Evolutionary conservation across 1,139 yeast genomes (phyloP).

Genomic region (Sugiyamaella neomexicana): DNA sequence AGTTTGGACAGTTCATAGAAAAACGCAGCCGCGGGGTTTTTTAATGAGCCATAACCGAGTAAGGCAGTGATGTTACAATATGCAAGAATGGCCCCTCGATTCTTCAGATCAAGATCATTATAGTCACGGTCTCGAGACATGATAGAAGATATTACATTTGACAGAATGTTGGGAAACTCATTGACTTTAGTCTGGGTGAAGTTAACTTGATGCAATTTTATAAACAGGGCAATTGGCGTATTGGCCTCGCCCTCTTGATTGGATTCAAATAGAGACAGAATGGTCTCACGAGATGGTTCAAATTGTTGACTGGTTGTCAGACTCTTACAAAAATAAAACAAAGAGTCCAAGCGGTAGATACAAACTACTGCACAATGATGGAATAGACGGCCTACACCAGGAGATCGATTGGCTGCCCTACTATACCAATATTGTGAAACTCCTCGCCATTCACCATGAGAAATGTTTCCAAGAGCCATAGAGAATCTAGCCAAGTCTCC

Average conservation of each 20-base stretch:
- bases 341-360: conserved; percentile 32
- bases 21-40: conserved; percentile 16
- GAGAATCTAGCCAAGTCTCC: conserved; percentile 40
- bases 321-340: conserved; percentile 38
- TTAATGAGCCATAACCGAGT: conserved; percentile 31
- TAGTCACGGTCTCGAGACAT: conserved; percentile 16
- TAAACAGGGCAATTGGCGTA: conserved; percentile 25
- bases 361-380: conserved; percentile 38
- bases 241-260: conserved; percentile 23
- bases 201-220: conserved; percentile 28
- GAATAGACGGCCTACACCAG: conserved; percentile 39
- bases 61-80: conserved; percentile 34
- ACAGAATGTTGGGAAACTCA: conserved; percentile 15
- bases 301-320: conserved; percentile 32
- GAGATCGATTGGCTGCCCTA: conserved; percentile 34
- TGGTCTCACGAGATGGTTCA: conserved; percentile 30
- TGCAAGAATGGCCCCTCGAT: conserved; percentile 32
- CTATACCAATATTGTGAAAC: conserved; percentile 39
- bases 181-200: conserved; percentile 16
- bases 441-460: conserved; percentile 35
- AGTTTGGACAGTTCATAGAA: conserved; percentile 8
- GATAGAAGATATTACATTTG: conserved; percentile 19
- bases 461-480: conserved; percentile 30
- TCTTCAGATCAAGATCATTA: conserved; percentile 21
- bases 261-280: conserved; percentile 28